Evolutionary conservation across 2,329 filamentous ascomycete genomes (phyloP), one percentile per base, ranked within the genome.

Genomic region (Fragosphaeria purpurea): DNA sequence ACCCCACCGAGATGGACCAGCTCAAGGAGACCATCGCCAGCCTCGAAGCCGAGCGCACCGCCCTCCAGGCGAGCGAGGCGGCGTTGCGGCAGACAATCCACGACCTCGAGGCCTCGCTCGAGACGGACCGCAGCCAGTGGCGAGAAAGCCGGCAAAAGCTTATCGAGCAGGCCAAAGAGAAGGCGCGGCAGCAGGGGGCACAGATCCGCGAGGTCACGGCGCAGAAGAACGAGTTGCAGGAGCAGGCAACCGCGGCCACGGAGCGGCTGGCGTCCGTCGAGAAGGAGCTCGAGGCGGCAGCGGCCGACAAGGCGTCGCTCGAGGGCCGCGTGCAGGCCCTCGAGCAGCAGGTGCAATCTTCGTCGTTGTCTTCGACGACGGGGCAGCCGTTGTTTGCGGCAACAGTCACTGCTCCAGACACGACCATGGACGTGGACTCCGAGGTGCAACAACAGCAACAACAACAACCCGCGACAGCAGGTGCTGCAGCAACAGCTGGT

Each of bases 1-100:
- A 98, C 62, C 91, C 93, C 42, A 88, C 87, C 4, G 91, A 97
- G 62, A 79, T 96, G 63, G 91, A 97, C 60, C 83, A 85, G 53
- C 76, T 98, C 52, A 95, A 93, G 70, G 81, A 86, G 62, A 83
- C 83, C 53, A 79, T 96, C 48, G 70, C 80, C 6, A 70, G 70
- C 2, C 69, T 90, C 9, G 76, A 88, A 62, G 69, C 73, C 34
- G 85, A 90, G 62, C 77, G 82, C 7, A 76, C 85, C 57, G 59
- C 71, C 3, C 65, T 80, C 44, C 77, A 73, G 59, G 65, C 70
- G 53, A 67, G 69, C 5, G 73, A 76, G 52, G 62, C 70, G 39
- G 69, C 75, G 8, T 66, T 83, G n/a, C 72, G 74, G 55, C 69
- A 72, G 31, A 76, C 74, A 62, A 62, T 82, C 30, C 63, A 72